Conservation (phyloP, 768 basidiomycete genomes). For the Suillus cothurnatus region DNA sequence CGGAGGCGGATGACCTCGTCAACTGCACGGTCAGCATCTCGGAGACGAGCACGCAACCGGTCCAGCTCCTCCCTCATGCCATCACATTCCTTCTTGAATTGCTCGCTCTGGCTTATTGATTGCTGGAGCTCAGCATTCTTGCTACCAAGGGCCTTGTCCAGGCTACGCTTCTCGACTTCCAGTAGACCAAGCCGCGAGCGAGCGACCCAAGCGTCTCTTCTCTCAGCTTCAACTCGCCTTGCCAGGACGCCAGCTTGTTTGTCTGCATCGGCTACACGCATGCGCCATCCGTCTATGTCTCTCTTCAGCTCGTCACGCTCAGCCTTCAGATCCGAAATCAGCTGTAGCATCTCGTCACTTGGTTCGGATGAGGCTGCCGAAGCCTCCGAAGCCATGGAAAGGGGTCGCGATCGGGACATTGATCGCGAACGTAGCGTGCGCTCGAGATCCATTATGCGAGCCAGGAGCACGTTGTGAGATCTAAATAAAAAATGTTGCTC, state of each 20-base stretch:
- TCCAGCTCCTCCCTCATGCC: conserved; percentile 30
- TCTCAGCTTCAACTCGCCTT: conserved; percentile 73
- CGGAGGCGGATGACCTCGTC: conserved; percentile 31
- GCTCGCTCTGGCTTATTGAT: conserved; percentile 27
- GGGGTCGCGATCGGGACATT: conserved; percentile 47
- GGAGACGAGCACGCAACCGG: conserved; percentile 33
- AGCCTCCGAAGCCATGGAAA: conserved; percentile 52
- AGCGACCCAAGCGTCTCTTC: conserved; percentile 84
- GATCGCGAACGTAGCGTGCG: conserved; percentile 53
- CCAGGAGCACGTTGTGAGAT: conserved; percentile 79
- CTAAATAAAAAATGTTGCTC: conserved; percentile 88
- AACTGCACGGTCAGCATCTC: conserved; percentile 27
- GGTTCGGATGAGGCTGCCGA: conserved; percentile 47
- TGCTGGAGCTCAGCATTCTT: conserved; percentile 32
- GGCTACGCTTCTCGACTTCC: conserved; percentile 64
- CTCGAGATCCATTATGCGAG: conserved; percentile 82
- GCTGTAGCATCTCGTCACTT: conserved; percentile 75
- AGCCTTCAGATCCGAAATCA: conserved; percentile 77
- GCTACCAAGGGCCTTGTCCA: conserved; percentile 51
- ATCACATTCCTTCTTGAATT: conserved; percentile 30
- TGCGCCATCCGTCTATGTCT: conserved; percentile 88
- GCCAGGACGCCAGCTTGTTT: conserved; percentile 65
- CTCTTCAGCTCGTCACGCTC: conserved; percentile 89
- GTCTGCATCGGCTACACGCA: conserved; percentile 75
- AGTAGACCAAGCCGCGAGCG: conserved; percentile 67